Evolutionary conservation across 2,329 filamentous ascomycete species (phyloP).

Genomic region (Akanthomyces lecanii): DNA sequence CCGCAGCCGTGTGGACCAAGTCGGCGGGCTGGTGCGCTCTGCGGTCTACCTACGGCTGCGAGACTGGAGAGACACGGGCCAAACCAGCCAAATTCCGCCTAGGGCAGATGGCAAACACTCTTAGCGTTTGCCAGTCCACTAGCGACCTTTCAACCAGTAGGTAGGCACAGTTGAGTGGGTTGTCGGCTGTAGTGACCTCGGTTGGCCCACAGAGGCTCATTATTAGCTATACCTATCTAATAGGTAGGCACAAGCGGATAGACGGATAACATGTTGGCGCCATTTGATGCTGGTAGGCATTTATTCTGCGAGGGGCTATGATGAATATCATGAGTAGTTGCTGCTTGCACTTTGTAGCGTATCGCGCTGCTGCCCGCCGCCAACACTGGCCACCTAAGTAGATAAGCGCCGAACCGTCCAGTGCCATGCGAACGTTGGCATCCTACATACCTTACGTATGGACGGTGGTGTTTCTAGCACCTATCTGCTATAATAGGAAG

Average conservation of each 20-base stretch:
- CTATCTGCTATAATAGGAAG: no score
- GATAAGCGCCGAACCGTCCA: not conserved
- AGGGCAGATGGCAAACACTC: not conserved
- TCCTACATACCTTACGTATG: not conserved
- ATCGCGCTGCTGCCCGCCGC: not conserved
- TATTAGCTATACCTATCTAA: no score
- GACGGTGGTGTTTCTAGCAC: not conserved
- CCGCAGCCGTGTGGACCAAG: slow-evolving; percentile 15
- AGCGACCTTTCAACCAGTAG: no score
- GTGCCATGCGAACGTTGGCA: not conserved
- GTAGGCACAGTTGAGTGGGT: not conserved
- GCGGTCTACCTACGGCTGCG: not conserved
- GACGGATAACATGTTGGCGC: not conserved
- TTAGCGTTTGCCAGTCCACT: not conserved
- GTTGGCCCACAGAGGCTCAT: not conserved
- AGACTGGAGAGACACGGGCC: not conserved
- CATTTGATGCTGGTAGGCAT: not conserved
- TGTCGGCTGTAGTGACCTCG: not conserved
- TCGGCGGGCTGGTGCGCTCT: not conserved
- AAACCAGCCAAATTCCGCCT: not conserved
- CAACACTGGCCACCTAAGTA: not conserved
- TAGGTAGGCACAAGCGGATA: no score
- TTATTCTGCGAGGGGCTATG: no score
- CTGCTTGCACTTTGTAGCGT: no score
- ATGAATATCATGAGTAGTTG: no score